phyloP scores from a whole-genome alignment of 768 basidiomycete species.

The Mycena amicta region DNA sequence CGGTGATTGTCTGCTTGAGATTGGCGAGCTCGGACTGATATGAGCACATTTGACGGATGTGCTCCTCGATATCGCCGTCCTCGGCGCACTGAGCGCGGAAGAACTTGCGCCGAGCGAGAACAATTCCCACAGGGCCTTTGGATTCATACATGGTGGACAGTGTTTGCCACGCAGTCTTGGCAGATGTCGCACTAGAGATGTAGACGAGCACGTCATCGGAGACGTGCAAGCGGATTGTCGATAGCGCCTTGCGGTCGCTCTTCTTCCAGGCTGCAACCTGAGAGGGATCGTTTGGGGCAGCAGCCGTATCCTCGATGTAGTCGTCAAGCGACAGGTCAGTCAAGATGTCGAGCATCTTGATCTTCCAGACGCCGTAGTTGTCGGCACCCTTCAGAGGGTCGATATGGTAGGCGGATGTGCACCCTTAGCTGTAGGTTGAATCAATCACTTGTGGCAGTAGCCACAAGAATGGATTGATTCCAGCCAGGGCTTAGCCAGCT shows the following conservation, averaged over 20 bases:
- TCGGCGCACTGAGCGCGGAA: constrained; percentile 24
- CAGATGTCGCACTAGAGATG: constrained; percentile 16
- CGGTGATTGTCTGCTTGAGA: constrained; percentile 20
- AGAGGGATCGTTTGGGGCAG: not conserved
- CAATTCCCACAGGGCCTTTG: constrained; percentile 25
- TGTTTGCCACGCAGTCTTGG: constrained; percentile 25
- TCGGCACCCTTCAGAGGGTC: constrained; percentile 13
- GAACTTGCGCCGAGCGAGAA: constrained; percentile 24
- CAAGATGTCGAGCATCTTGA: constrained; percentile 18
- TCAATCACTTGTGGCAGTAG: no score
- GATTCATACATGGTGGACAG: constrained; percentile 28
- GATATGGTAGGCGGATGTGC: constrained; percentile 5
- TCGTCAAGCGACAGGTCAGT: constrained; percentile 7
- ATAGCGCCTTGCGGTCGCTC: constrained; percentile 26
- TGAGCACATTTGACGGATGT: constrained; percentile 25
- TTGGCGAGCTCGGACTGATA: constrained; percentile 20
- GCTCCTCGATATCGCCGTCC: constrained; percentile 29
- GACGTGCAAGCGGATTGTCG: constrained; percentile 28
- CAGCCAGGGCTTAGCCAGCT: no score
- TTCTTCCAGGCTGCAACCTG: constrained; percentile 25
- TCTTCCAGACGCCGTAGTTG: constrained; percentile 16
- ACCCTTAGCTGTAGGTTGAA: no score
- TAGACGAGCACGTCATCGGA: constrained; percentile 25
- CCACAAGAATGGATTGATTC: no score
- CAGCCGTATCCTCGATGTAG: not conserved